These are phyloP conservation scores for Verticillium dahliae DNA, from an alignment of 2,329 filamentous ascomycete genomes.

Conservation along the genomic window DNA sequence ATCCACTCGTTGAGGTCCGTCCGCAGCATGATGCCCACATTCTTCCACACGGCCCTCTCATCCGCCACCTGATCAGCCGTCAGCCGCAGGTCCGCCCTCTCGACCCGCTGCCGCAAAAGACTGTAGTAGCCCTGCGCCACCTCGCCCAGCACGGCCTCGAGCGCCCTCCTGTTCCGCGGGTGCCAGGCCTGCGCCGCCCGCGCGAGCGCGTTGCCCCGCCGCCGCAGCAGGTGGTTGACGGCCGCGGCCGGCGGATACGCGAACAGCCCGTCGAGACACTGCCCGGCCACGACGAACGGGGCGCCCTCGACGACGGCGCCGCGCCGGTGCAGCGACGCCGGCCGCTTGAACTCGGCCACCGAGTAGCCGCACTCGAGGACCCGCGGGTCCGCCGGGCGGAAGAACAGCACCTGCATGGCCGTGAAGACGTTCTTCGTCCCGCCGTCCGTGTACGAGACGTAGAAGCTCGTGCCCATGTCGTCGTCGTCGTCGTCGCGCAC, in stretches of 20 bases:
- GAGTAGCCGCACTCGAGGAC: neutral
- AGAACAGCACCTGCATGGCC: neutral
- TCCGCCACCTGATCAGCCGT: neutral
- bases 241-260: neutral
- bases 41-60: neutral
- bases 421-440: neutral
- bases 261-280: neutral
- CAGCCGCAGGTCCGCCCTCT: neutral
- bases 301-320: neutral
- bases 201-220: neutral
- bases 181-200: neutral
- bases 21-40: neutral
- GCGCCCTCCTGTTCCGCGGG: neutral
- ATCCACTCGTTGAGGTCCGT: neutral
- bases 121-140: conserved; percentile 9
- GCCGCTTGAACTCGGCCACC: neutral
- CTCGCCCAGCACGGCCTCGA: neutral
- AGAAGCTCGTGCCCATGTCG: neutral
- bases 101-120: neutral
- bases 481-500: neutral
- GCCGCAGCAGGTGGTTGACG: neutral
- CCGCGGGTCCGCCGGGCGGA: neutral
- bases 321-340: neutral
- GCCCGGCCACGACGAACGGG: neutral
- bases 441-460: neutral